A percentile compares a stretch with the other conserved stretches of the same genome.
phyloP scores from a whole-genome alignment of 163 green algal species.

The Chloroidium sp. region DNA sequence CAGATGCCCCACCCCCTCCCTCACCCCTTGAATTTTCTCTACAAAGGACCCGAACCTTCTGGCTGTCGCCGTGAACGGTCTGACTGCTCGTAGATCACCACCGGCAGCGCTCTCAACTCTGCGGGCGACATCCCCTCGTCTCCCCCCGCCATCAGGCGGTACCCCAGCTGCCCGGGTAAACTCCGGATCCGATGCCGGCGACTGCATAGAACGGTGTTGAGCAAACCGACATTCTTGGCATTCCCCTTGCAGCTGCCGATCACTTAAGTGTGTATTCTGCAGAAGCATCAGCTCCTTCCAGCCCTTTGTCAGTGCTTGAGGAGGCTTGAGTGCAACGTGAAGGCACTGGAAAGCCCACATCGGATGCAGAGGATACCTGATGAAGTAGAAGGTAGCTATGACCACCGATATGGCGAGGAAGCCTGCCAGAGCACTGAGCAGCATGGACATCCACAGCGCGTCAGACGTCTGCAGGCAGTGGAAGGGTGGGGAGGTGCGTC shows the following conservation, averaged over 20 bases:
- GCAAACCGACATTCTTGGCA: too few relatives aligned
- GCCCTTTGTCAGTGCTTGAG: too few relatives aligned
- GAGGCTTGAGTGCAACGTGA: too few relatives aligned
- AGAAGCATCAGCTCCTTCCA: neutral
- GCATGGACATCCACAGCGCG: conserved; percentile 53
- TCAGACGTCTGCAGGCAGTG: conserved; percentile 28
- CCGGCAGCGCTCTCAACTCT: conserved; percentile 56
- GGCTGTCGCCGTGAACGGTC: too few relatives aligned
- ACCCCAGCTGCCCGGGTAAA: conserved; percentile 10
- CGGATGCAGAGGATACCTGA: conserved; percentile 18
- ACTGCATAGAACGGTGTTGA: neutral
- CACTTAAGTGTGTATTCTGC: neutral
- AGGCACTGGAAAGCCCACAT: neutral
- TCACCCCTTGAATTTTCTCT: conserved; percentile 1
- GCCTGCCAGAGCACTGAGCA: conserved; percentile 58
- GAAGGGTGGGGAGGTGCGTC: neutral
- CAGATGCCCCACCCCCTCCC: neutral
- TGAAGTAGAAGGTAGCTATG: conserved; percentile 66
- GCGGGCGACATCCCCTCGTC: conserved; percentile 47
- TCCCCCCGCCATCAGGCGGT: conserved; percentile 13
- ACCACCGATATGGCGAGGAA: conserved; percentile 67
- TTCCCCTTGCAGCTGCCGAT: neutral
- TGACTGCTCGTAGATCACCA: conserved; percentile 54
- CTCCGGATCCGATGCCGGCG: neutral
- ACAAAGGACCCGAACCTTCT: neutral